These are phyloP conservation scores for Sherardia arvensis DNA, from an alignment of 257 asterid genomes.

Conservation along the genomic window DNA sequence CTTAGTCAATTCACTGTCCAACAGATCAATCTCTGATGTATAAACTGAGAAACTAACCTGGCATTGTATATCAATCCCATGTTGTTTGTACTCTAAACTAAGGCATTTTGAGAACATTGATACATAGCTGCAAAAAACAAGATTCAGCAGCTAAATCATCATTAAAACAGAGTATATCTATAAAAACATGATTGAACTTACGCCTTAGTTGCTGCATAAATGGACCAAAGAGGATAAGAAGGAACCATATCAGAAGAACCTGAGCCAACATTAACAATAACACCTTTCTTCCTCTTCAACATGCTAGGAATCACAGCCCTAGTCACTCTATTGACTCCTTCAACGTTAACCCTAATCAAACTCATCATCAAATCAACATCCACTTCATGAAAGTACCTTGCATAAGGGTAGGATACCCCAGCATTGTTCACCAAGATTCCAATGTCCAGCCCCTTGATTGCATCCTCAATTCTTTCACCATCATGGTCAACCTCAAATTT, in stretches of 20 bases:
- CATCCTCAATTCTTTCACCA: background rate
- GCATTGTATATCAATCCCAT: slow-evolving; percentile 21
- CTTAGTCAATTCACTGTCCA: too few relatives aligned
- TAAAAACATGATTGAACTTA: too few relatives aligned
- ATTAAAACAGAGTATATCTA: too few relatives aligned
- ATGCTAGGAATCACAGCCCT: slow-evolving; percentile 10
- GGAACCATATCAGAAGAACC: slow-evolving; percentile 9
- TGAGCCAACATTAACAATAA: slow-evolving; percentile 17
- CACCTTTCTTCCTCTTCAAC: slow-evolving; percentile 14
- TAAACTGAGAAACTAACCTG: slow-evolving; percentile 10
- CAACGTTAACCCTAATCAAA: slow-evolving; percentile 10
- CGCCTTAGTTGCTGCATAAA: too few relatives aligned
- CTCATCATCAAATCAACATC: too few relatives aligned
- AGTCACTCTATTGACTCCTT: slow-evolving; percentile 8
- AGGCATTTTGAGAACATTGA: slow-evolving; percentile 18
- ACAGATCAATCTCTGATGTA: background rate
- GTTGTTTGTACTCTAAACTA: slow-evolving; percentile 13
- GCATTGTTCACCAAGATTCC: slow-evolving; percentile 17
- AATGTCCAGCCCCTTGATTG: slow-evolving; percentile 3
- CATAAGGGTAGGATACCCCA: slow-evolving; percentile 6
- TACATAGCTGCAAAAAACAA: slow-evolving; percentile 8
- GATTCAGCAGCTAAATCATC: background rate
- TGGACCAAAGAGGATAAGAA: slow-evolving; percentile 4
- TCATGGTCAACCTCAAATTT: background rate
- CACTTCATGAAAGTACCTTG: slow-evolving; percentile 10